phyloP scores from a whole-genome alignment of 2,329 filamentous ascomycete species.

The Dothiorella sarmentorum region DNA sequence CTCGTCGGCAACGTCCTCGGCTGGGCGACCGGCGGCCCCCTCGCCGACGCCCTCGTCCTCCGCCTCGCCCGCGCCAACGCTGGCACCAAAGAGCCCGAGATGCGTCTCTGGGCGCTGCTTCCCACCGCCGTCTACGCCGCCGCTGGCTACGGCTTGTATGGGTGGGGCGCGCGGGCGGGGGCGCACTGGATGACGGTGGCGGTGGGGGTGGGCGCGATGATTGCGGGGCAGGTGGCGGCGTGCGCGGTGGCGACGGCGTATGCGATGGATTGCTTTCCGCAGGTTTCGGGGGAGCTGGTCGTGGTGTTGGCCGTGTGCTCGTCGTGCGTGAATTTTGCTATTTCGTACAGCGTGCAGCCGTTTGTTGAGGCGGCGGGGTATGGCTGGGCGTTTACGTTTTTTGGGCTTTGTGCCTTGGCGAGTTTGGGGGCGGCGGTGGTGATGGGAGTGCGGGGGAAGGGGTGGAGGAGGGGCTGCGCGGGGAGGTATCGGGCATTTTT shows the following conservation, averaged over 20 bases:
- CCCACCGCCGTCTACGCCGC: conserved; percentile 33
- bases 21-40: neutral
- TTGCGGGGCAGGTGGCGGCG: conserved; percentile 40
- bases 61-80: conserved; percentile 34
- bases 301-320: conserved; percentile 16
- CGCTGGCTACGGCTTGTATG: conserved; percentile 39
- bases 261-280: conserved; percentile 41
- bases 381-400: conserved; percentile 35
- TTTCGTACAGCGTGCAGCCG: conserved; percentile 37
- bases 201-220: conserved; percentile 38
- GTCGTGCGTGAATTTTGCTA: conserved; percentile 9
- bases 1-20: conserved; percentile 24
- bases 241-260: conserved; percentile 41
- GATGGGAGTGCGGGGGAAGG: conserved; percentile 33
- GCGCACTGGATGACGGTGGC: conserved; percentile 37
- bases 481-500: conserved; percentile 4
- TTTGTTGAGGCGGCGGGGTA: conserved; percentile 36
- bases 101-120: conserved; percentile 45
- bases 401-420: conserved; percentile 31
- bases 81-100: conserved; percentile 37
- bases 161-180: conserved; percentile 36
- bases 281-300: conserved; percentile 16
- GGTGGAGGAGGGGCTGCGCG: conserved; percentile 27
- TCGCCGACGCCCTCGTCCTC: conserved; percentile 27
- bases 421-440: conserved; percentile 27